Base-by-base conservation (phyloP, 2,329 filamentous ascomycete genomes). In the Verruconis gallopava region DNA sequence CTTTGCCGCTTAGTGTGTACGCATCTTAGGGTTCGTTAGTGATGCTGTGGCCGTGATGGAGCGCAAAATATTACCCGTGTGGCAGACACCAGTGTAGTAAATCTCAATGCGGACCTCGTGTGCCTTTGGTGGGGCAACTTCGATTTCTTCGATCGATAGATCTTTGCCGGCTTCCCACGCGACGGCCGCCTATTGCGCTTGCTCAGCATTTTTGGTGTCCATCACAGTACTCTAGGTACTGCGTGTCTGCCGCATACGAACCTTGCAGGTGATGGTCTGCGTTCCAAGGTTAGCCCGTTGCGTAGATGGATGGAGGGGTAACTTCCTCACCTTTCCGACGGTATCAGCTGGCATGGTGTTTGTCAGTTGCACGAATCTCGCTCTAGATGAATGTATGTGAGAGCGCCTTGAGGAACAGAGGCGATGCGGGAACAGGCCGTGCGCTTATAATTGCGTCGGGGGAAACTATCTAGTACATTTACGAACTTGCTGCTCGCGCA, bases 61-160 rank as follows among this genome's bases (percentile, higher is more conserved):
- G 4, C n/a, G 12, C 15, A n/a, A 3, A 13, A 19, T 5, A 56
- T 32, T 67, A 91, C 85, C 85, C 61, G 89, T 98, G 70, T 98
- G 91, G 72, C 91, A 98, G 61, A 98, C 91, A 66, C 91, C 91
- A 42, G 91, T 98, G 72, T 95, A 93, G 72, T 89, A 81, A 61
- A 96, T 85, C 71, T 96, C 70, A 59, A 98, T 94, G 55, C 91
- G 85, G 59, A 98, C 91, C 69, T 98, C 91, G 67, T 93, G 77
- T 47, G 89, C 88, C 65, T 73, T 79, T 46, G 91, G 91, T 48
- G 89, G 82, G 41, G 73, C 77, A 50, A 98, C 91, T 68, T 96
- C 88, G 55, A 98, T 72, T 53, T 93, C 85, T 68, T 98, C 91
- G 52, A 96, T 74, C 55, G 72, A 77, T 50, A 98, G 75, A 52